Evolutionary conservation across 139 green algal genomes (phyloP).

Genomic region (Eudorina sp.): DNA sequence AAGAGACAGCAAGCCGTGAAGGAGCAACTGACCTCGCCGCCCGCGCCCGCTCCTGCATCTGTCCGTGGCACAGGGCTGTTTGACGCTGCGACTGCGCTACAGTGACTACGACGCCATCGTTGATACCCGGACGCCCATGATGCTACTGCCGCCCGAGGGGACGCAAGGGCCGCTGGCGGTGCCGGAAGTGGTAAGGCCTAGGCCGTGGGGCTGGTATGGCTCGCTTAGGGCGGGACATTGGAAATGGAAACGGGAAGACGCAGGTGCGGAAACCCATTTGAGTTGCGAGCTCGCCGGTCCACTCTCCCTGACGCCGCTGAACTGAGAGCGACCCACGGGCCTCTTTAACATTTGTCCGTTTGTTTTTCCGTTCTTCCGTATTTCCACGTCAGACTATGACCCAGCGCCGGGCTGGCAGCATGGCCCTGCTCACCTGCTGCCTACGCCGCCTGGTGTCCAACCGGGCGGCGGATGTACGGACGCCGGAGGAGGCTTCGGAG

Average conservation of each 20-base stretch:
- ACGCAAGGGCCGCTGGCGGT: not conserved
- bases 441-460: not conserved
- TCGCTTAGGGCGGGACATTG: too few relatives aligned
- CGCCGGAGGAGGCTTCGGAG: conserved; percentile 71
- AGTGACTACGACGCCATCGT: conserved; percentile 18
- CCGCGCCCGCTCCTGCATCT: too few relatives aligned
- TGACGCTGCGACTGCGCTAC: conserved; percentile 8
- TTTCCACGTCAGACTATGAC: not conserved
- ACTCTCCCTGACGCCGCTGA: too few relatives aligned
- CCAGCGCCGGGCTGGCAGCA: not conserved
- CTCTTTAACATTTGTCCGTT: too few relatives aligned
- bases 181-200: conserved; percentile 23
- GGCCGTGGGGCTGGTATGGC: too few relatives aligned
- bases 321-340: too few relatives aligned
- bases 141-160: conserved; percentile 17
- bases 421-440: conserved; percentile 27
- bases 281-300: too few relatives aligned
- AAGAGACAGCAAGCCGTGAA: too few relatives aligned
- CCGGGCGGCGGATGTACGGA: not conserved
- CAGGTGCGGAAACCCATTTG: too few relatives aligned
- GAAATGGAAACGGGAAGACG: too few relatives aligned
- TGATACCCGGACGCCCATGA: not conserved
- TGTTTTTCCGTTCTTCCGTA: too few relatives aligned
- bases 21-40: too few relatives aligned
- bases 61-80: conserved; percentile 24